These are phyloP conservation scores for Hymenoscyphus fraxineus DNA, from an alignment of 2,329 filamentous ascomycete genomes.

Conservation along the genomic window DNA sequence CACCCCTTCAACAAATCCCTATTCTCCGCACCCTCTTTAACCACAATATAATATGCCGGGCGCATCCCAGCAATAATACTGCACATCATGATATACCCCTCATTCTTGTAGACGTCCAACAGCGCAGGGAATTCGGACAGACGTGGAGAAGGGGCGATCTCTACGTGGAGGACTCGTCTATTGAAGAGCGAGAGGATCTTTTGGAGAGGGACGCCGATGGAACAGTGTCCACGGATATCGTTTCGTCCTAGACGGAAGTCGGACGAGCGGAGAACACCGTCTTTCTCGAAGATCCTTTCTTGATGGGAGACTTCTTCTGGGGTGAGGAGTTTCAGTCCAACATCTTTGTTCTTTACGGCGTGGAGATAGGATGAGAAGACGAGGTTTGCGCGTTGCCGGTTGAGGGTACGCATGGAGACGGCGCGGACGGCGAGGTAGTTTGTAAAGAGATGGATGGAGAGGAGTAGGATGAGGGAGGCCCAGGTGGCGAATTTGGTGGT, in stretches of 20 bases:
- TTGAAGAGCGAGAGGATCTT: slow-evolving; percentile 24
- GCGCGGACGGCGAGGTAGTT: slow-evolving; percentile 84
- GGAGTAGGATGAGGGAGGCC: slow-evolving; percentile 6
- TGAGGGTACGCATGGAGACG: slow-evolving; percentile 80
- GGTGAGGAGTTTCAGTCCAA: slow-evolving; percentile 44
- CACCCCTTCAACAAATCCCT: slow-evolving; percentile 56
- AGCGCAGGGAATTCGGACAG: slow-evolving; percentile 35
- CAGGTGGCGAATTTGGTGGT: slow-evolving; percentile 67
- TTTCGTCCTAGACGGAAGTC: slow-evolving; percentile 30
- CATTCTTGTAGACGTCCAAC: slow-evolving; percentile 46
- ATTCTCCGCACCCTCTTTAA: slow-evolving; percentile 55
- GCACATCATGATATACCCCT: slow-evolving; percentile 61
- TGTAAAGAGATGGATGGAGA: slow-evolving; percentile 44
- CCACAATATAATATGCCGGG: slow-evolving; percentile 51
- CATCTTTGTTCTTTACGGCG: slow-evolving; percentile 1
- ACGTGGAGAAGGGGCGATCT: slow-evolving; percentile 23
- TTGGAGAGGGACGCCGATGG: slow-evolving; percentile 48
- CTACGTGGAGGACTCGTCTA: not conserved
- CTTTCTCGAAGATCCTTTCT: slow-evolving; percentile 31
- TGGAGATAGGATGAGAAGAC: slow-evolving; percentile 59
- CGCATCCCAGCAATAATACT: slow-evolving; percentile 34
- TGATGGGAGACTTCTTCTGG: slow-evolving; percentile 59
- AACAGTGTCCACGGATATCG: slow-evolving; percentile 46
- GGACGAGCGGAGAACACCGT: slow-evolving; percentile 48
- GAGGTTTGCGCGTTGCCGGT: slow-evolving; percentile 80